Conservation (phyloP, 2,329 filamentous ascomycete genomes). For the Aspergillus sp. region DNA sequence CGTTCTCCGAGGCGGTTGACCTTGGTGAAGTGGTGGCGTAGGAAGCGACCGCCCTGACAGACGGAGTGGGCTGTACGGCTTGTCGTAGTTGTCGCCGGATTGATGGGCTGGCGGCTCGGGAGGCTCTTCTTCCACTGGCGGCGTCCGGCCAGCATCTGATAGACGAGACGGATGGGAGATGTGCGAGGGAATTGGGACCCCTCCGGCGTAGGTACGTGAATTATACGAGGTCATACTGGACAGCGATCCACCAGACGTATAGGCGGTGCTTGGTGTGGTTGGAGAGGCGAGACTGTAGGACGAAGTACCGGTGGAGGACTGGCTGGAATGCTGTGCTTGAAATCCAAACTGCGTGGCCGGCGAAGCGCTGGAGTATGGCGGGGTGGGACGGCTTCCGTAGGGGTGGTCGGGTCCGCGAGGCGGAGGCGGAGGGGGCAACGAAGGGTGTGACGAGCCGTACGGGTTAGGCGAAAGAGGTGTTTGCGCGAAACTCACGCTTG, state of each 20-base stretch:
- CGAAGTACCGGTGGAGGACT: constrained; percentile 26
- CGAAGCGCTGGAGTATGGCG: constrained; percentile 25
- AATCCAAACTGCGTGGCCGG: constrained; percentile 29
- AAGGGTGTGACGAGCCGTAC: constrained; percentile 31
- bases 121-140: constrained; percentile 31
- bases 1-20: constrained; percentile 51
- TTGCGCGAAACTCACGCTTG: constrained; percentile 29
- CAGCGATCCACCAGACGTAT: constrained; percentile 24
- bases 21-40: constrained; percentile 53
- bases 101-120: constrained; percentile 36
- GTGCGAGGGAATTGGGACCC: constrained; percentile 24
- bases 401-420: constrained; percentile 40
- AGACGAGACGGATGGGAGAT: constrained; percentile 25
- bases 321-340: constrained; percentile 23
- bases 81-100: constrained; percentile 27
- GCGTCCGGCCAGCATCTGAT: constrained; percentile 17
- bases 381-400: constrained; percentile 36
- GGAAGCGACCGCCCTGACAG: constrained; percentile 42
- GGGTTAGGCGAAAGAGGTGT: constrained; percentile 32
- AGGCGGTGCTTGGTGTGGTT: constrained; percentile 19
- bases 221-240: constrained; percentile 15
- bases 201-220: constrained; percentile 24
- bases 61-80: constrained; percentile 30
- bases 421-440: constrained; percentile 35
- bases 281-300: constrained; percentile 29